Conservation (phyloP, 139 green algal species). For the Tetraselmis striata region DNA sequence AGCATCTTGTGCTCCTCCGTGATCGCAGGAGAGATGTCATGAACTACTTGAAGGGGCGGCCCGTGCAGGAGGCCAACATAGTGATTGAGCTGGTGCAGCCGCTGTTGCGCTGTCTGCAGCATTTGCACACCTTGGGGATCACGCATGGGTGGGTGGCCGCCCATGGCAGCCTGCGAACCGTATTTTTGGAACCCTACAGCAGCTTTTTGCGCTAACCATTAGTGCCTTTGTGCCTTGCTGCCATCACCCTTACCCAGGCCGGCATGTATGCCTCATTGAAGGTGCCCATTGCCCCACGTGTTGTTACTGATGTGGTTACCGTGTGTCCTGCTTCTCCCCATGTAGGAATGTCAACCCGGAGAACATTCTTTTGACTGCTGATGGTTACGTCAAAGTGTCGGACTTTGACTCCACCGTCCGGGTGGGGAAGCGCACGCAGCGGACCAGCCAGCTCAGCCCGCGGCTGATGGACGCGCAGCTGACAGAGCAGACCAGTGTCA, state of each 20-base stretch:
- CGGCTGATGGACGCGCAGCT: background rate
- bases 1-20: too few relatives aligned
- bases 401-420: background rate
- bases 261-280: too few relatives aligned
- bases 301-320: too few relatives aligned
- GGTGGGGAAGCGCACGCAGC: background rate
- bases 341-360: background rate
- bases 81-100: background rate
- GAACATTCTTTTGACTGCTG: background rate
- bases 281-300: too few relatives aligned
- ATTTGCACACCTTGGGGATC: background rate
- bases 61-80: background rate
- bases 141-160: background rate
- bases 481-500: background rate
- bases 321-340: too few relatives aligned
- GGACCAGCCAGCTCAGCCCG: background rate
- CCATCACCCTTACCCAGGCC: too few relatives aligned
- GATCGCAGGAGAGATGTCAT: background rate
- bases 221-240: too few relatives aligned
- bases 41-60: background rate
- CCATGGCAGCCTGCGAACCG: too few relatives aligned
- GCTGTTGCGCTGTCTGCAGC: background rate
- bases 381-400: background rate
- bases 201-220: too few relatives aligned
- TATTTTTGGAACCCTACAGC: too few relatives aligned